These are phyloP conservation scores for Neurospora sp. DNA, from an alignment of 495 filamentous ascomycete species.

Conservation along the genomic window DNA sequence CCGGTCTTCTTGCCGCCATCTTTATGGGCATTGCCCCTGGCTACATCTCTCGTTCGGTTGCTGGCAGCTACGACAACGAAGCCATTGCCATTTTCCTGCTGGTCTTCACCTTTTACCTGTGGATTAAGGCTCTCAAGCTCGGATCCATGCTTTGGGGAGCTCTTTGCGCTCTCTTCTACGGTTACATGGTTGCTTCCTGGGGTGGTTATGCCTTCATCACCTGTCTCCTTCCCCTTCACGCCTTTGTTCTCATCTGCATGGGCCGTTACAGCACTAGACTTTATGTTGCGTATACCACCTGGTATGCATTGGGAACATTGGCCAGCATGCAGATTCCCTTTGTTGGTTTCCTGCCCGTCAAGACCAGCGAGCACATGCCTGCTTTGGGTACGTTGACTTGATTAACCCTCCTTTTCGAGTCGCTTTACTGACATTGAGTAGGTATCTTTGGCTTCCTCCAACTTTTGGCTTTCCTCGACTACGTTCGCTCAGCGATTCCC, in stretches of 20 bases:
- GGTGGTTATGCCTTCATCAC: conserved; percentile 99
- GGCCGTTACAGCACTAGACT: conserved; percentile 87
- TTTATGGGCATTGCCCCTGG: conserved; percentile 98
- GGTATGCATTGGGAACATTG: conserved; percentile 93
- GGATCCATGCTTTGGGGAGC: conserved; percentile 95
- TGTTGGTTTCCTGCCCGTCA: conserved; percentile 91
- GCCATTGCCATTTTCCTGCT: conserved; percentile 98
- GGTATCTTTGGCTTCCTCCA: conserved; percentile 95
- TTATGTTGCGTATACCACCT: conserved; percentile 94
- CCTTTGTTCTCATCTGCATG: conserved; percentile 94
- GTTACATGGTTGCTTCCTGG: conserved; percentile 99
- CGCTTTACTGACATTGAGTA: conserved; percentile 30
- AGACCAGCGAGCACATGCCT: conserved; percentile 98
- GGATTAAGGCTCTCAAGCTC: conserved; percentile 96
- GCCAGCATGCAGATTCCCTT: conserved; percentile 99
- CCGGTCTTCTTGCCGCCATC: conserved; percentile 82
- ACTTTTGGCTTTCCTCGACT: conserved; percentile 88
- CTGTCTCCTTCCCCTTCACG: conserved; percentile 90
- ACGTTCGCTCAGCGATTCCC: conserved; percentile 74
- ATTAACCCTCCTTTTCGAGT: not conserved
- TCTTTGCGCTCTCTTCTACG: conserved; percentile 91
- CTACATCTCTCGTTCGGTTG: conserved; percentile 95
- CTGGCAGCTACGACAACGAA: conserved; percentile 99
- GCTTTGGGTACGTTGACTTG: conserved; percentile 60
- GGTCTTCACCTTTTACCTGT: conserved; percentile 97